Percentiles rank a stretch among this genome's conserved stretches.
These are phyloP conservation scores for Trichoderma sp. DNA, from an alignment of 2,329 filamentous ascomycete genomes.

Conservation along the genomic window DNA sequence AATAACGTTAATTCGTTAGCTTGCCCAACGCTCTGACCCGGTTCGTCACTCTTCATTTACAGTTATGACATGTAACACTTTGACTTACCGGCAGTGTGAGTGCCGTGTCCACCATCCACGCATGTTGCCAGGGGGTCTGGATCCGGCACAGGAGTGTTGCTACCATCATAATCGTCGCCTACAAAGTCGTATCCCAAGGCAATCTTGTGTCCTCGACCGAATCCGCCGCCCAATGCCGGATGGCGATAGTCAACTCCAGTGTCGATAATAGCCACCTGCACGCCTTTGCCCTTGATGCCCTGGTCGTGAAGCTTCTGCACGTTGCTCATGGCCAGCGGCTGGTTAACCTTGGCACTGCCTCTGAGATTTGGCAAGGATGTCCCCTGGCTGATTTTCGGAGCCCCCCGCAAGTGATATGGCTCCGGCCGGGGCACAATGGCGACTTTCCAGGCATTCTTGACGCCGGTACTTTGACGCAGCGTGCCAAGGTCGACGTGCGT, in stretches of 20 bases:
- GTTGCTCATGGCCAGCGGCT: constrained; percentile 19
- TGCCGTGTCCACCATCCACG: constrained; percentile 24
- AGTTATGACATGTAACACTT: background rate
- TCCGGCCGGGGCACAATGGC: background rate
- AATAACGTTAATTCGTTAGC: background rate
- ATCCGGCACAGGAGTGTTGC: constrained; percentile 23
- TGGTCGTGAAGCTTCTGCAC: constrained; percentile 21
- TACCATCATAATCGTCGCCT: constrained; percentile 25
- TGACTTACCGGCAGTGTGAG: constrained; percentile 21
- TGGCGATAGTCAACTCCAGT: constrained; percentile 54
- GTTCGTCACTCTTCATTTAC: background rate
- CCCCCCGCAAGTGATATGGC: background rate
- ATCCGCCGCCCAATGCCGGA: constrained; percentile 58
- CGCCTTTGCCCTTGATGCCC: constrained; percentile 22
- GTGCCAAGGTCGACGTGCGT: background rate
- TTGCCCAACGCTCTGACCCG: background rate
- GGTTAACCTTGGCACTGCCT: background rate
- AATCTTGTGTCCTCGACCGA: constrained; percentile 48
- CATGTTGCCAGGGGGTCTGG: constrained; percentile 26
- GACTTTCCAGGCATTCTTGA: constrained; percentile 13
- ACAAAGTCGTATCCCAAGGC: constrained; percentile 28
- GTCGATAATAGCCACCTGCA: constrained; percentile 22
- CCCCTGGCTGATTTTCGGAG: background rate
- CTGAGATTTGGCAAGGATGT: background rate
- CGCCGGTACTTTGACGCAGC: background rate